These are phyloP conservation scores for Blastocladiella britannica DNA, from an alignment of 192 early-diverging fungal genomes.

Conservation along the genomic window DNA sequence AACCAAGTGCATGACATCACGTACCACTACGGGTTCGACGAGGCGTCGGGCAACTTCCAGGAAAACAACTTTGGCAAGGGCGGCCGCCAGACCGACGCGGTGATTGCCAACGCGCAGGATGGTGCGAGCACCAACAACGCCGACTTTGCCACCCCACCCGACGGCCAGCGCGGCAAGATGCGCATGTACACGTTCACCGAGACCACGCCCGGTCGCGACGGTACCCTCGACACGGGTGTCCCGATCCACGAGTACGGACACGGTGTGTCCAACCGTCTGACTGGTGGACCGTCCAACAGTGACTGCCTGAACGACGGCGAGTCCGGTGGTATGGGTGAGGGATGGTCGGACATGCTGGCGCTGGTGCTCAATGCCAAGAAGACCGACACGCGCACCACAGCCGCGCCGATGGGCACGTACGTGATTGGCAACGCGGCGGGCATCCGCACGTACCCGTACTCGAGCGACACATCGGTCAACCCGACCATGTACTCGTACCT, in stretches of 20 bases:
- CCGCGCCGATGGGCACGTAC: slow-evolving; percentile 64
- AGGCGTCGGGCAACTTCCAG: slow-evolving; percentile 34
- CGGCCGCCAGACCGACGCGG: slow-evolving; percentile 10
- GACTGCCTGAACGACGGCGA: slow-evolving; percentile 75
- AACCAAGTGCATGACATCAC: slow-evolving; percentile 32
- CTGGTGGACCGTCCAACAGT: slow-evolving; percentile 76
- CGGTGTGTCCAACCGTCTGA: slow-evolving; percentile 75
- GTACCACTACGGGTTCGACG: slow-evolving; percentile 28
- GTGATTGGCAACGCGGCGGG: slow-evolving; percentile 49
- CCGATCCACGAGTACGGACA: slow-evolving; percentile 87
- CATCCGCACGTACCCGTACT: slow-evolving; percentile 51
- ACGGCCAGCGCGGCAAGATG: slow-evolving; percentile 76
- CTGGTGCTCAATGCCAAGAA: slow-evolving; percentile 23
- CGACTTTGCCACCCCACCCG: slow-evolving; percentile 87
- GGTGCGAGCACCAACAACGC: slow-evolving; percentile 46
- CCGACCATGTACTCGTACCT: slow-evolving; percentile 2
- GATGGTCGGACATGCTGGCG: slow-evolving; percentile 89
- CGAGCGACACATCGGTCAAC: slow-evolving; percentile 1
- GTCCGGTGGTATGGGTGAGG: slow-evolving; percentile 82
- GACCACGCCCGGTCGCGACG: slow-evolving; percentile 51
- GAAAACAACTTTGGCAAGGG: slow-evolving; percentile 10
- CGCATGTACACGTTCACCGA: slow-evolving; percentile 84
- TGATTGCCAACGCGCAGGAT: background rate
- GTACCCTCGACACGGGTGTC: slow-evolving; percentile 74
- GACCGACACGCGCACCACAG: slow-evolving; percentile 21